Evolutionary conservation across 345 rosid species (phyloP), one percentile per base, ranked within the genome.

Genomic region (Gossypium stocksii): DNA sequence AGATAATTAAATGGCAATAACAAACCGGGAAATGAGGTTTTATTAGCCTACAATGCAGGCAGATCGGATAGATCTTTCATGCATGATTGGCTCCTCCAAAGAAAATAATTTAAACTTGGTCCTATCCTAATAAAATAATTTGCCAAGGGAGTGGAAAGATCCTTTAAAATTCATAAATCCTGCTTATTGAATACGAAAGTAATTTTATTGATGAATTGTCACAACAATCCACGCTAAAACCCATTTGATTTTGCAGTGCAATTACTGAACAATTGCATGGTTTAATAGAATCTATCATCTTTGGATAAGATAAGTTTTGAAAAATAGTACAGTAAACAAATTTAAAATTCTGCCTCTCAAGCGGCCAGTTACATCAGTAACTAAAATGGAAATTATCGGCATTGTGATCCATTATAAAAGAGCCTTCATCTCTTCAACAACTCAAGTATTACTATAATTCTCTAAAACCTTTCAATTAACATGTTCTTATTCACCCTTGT

Each of bases 401-500:
- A 66, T 22, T 67, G 34, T 46, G 56, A 46, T 23, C 25, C 19
- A 48, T 8, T 3, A 13, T 22, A 7, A 43, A 15, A 5, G 7
- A 68, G 1, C 70, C 19, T 19, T 65, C 52, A 1, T 68, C 57
- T 46, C 38, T 48, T 48, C 57, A 68, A 66, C 70, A 66, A 68
- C 19, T 68, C 14, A 23, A 46, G 41, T 68, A 68, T 22, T 68
- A 16, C 14, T 22, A 23, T 20, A 66, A 68, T 48, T 25, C 43
- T 51, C 45, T 25, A 69, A 10, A 69, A 69, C 58, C 14, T 49
- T 51, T 23, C 58, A 49, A 10, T 16, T 27, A 9, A 69, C 34
- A 23, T 69, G 59, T 25, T 69, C 27, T 15, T 27, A 69, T 69
- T 68, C 19, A 14, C 58, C 53, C 22, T 69, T 5, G 1, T 15